phyloP scores from a whole-genome alignment of 108 stramenopile species.

The Cafeteria roenbergensis region DNA sequence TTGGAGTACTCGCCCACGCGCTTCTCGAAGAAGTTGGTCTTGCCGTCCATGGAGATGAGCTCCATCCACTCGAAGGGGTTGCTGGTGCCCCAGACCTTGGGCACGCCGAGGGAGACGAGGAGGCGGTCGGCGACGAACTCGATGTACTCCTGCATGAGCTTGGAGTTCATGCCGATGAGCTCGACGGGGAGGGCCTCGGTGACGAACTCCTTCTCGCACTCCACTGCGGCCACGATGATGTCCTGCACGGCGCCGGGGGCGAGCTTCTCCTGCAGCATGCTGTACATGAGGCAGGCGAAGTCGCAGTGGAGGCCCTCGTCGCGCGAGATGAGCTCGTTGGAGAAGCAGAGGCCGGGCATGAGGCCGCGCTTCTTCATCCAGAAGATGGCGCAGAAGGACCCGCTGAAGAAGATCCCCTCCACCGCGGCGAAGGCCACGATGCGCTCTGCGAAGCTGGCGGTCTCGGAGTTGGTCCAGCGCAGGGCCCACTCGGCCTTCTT shows the following conservation, averaged over 20 bases:
- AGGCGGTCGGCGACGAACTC: slow-evolving; percentile 98
- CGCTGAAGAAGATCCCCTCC: slow-evolving; percentile 99
- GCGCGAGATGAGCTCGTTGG: slow-evolving; percentile 91
- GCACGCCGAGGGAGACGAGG: slow-evolving; percentile 63
- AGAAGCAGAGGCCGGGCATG: slow-evolving; percentile 96
- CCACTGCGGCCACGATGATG: slow-evolving; percentile 73
- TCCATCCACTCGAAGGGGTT: slow-evolving; percentile 99
- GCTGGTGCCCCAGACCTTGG: slow-evolving; percentile 59
- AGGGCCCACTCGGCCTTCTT: slow-evolving; percentile 97
- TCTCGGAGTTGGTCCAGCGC: slow-evolving; percentile 69
- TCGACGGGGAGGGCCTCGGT: slow-evolving; percentile 89
- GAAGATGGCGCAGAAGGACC: slow-evolving; percentile 96
- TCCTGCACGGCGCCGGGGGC: slow-evolving; percentile 54
- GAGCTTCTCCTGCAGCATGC: slow-evolving; percentile 67
- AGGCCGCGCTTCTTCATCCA: slow-evolving; percentile 99
- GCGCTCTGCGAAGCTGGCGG: slow-evolving; percentile 89
- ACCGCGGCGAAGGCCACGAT: slow-evolving; percentile 96
- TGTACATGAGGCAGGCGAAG: slow-evolving; percentile 89
- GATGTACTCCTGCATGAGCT: slow-evolving; percentile 93
- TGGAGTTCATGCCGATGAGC: slow-evolving; percentile 96
- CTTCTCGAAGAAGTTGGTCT: slow-evolving; percentile 86
- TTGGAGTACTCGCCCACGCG: slow-evolving; percentile 89
- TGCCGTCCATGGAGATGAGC: slow-evolving; percentile 91
- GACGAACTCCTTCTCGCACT: slow-evolving; percentile 97
- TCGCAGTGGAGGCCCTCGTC: slow-evolving; percentile 93